Evolutionary conservation across 257 asterid genomes (phyloP).

Genomic region (Nicotiana benthamiana): DNA sequence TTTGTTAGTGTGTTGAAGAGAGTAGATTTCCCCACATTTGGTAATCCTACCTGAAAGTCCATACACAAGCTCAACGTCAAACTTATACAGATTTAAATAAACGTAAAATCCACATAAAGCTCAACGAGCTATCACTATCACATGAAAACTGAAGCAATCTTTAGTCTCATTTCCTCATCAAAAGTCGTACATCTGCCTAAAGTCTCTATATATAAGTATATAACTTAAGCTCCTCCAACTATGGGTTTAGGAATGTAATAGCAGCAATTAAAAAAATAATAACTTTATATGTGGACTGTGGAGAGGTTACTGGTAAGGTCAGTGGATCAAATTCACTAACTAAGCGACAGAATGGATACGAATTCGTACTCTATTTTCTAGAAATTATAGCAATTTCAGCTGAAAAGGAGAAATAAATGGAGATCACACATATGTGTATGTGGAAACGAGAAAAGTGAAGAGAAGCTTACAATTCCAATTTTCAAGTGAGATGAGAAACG

Average conservation of each 20-base stretch:
- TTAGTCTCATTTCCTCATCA: neutral
- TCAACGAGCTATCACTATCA: neutral
- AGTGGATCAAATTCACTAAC: neutral
- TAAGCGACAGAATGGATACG: neutral
- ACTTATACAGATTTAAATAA: neutral
- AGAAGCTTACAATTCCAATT: constrained; percentile 74
- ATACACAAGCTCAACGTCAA: neutral
- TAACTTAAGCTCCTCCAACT: neutral
- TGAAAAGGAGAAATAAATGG: neutral
- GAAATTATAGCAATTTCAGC: neutral
- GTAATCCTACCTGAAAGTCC: constrained; percentile 87
- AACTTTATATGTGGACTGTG: neutral
- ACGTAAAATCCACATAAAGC: neutral
- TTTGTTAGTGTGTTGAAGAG: constrained; percentile 97
- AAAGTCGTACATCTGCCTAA: neutral
- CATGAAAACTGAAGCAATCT: neutral
- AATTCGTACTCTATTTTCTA: neutral
- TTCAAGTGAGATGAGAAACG: constrained; percentile 95
- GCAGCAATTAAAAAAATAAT: neutral
- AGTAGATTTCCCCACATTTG: constrained; percentile 94
- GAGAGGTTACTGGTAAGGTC: neutral
- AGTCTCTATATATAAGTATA: too few species aligned
- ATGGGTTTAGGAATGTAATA: neutral
- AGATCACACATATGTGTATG: neutral
- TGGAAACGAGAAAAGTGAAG: neutral